Evolutionary conservation across 75 land plant species (phyloP).

Genomic region (Cupressus sempervirens): DNA sequence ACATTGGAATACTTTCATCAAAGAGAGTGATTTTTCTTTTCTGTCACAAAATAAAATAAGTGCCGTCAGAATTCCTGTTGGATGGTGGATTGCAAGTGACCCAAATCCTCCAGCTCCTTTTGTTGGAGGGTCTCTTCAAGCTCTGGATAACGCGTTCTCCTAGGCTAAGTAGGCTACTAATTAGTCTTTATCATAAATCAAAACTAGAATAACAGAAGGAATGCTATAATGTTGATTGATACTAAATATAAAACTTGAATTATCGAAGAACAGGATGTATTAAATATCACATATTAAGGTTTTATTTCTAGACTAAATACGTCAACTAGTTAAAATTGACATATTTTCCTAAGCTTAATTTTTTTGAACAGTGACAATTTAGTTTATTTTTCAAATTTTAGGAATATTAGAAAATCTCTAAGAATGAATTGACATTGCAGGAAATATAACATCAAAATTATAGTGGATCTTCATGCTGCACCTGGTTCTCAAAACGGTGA

Average conservation of each 20-base stretch:
- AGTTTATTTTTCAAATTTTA: too few species aligned
- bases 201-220: too few species aligned
- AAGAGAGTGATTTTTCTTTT: conserved; percentile 59
- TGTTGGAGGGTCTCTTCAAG: conserved; percentile 69
- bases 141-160: conserved; percentile 70
- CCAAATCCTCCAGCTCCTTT: conserved; percentile 61
- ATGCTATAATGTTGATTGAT: too few species aligned
- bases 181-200: too few species aligned
- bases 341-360: too few species aligned
- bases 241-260: too few species aligned
- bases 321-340: too few species aligned
- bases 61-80: conserved; percentile 81
- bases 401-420: too few species aligned
- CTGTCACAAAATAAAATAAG: conserved; percentile 46
- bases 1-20: conserved; percentile 46
- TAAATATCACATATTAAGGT: too few species aligned
- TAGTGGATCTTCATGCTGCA: conserved; percentile 77
- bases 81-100: conserved; percentile 81
- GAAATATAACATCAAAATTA: conserved; percentile 54
- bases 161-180: conserved; percentile 59
- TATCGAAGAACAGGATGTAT: too few species aligned
- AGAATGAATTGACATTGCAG: conserved; percentile 12
- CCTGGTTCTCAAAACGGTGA: conserved; percentile 70
- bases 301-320: too few species aligned
- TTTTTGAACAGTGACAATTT: too few species aligned